Base-by-base conservation (phyloP, 768 basidiomycete genomes). In the Kwoniella pini region DNA sequence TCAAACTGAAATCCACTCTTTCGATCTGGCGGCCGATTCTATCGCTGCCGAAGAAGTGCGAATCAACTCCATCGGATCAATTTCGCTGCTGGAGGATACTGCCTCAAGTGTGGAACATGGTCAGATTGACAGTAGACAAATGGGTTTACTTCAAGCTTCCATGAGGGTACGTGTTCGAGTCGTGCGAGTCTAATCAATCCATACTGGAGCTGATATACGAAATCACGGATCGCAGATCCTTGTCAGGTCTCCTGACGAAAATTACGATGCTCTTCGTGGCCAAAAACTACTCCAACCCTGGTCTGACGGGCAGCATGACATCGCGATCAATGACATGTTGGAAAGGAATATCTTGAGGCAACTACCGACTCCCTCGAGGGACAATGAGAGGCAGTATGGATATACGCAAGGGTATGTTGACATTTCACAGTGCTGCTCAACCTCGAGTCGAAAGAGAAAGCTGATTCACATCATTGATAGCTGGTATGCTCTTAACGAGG, bases 401-500 rank as follows among this genome's bases (percentile, higher is more conserved):
- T 65, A 70, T 39, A 50, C 65, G 3, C 36, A 27, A 12, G 40
- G 26, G 56, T 9, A 81, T 86, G 55, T 84, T 85, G 12, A 44
- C 40, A 87, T 88, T 76, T 83, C 83, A 6, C 79, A 9, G n/a
- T 30, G 39, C 33, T 56, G 22, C 22, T 30, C 15, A 12, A 30
- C 1, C 12, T 39, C 12, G 19, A 12, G n/a, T 19, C 5, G n/a
- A 13, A 19, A 42, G 11, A 42, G 15, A 15, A 36, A 36, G 33
- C 33, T 36, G 33, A 36, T 36, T 15, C 7, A 7, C 33, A 36
- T 15, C 22, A 5, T 44, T 45, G 22, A 40, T 46, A 78, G 77
- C 17, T 72, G 91, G 77, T 83, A 85, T 67, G 85, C 85, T 54
- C 83, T 84, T 0, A 79, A 88, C 27, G 84, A 86, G 19, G 90